phyloP scores from a whole-genome alignment of 1,284 basidiomycete species.

The Pisolithus thermaeus region DNA sequence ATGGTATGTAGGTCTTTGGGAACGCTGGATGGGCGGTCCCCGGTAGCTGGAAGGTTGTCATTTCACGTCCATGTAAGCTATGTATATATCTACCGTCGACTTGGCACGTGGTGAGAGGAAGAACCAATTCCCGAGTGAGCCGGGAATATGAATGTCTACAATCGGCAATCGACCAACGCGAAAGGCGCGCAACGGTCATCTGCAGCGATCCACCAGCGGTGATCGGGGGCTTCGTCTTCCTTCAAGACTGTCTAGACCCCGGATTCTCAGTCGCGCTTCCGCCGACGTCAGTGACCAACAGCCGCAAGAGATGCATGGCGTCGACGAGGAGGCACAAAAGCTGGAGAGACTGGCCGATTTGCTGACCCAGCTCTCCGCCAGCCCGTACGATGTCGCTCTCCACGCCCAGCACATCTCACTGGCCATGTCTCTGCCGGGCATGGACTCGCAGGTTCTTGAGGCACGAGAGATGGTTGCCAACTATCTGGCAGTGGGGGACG shows the following conservation, averaged over 20 bases:
- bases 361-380: conserved; percentile 51
- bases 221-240: neutral
- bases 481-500: conserved; percentile 58
- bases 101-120: too few species aligned
- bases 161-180: too few species aligned
- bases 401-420: conserved; percentile 63
- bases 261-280: neutral
- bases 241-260: neutral
- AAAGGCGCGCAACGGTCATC: too few species aligned
- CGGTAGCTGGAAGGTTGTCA: neutral
- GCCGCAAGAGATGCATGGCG: conserved; percentile 13
- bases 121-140: too few species aligned
- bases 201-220: neutral
- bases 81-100: too few species aligned
- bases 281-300: neutral
- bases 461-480: conserved; percentile 63
- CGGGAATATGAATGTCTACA: too few species aligned
- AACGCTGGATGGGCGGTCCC: too few species aligned
- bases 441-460: conserved; percentile 51
- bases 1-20: neutral
- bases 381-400: conserved; percentile 53
- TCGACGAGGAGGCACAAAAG: conserved; percentile 33
- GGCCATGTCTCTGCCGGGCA: conserved; percentile 45
- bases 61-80: too few species aligned
- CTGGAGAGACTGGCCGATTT: conserved; percentile 58